A percentile compares a stretch with the other conserved stretches of the same genome.
Conservation (phyloP, 2,329 filamentous ascomycete species). For the Onygenales sp. region DNA sequence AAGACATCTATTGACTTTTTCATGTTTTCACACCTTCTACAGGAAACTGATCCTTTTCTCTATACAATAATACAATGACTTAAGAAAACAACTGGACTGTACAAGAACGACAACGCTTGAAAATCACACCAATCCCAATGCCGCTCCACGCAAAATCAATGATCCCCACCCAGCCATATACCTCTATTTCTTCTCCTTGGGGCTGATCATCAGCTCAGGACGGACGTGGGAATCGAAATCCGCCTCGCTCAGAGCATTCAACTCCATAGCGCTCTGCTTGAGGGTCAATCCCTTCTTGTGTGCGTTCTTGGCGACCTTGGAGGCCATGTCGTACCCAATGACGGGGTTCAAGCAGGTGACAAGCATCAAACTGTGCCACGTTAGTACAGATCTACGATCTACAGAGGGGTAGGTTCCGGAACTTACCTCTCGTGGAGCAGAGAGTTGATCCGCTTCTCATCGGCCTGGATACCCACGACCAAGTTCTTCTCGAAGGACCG, state of each 20-base stretch:
- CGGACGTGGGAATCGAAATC: conserved; percentile 86
- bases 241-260: conserved; percentile 76
- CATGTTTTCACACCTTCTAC: no score
- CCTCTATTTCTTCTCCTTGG: conserved; percentile 55
- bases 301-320: conserved; percentile 95
- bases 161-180: neutral
- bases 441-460: conserved; percentile 81
- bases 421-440: conserved; percentile 87
- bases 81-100: neutral
- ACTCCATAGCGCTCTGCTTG: conserved; percentile 87
- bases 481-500: conserved; percentile 90
- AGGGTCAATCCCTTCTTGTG: conserved; percentile 96
- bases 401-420: neutral
- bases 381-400: conserved; percentile 14
- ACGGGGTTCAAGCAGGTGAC: conserved; percentile 96
- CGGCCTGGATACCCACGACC: conserved; percentile 76
- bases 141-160: neutral
- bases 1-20: no score
- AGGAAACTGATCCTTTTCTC: neutral
- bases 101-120: neutral
- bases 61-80: neutral
- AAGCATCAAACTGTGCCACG: conserved; percentile 68
- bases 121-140: neutral
- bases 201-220: conserved; percentile 91
- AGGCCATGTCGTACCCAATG: conserved; percentile 95